These are phyloP conservation scores for Astrothelium macrocarpum DNA, from an alignment of 495 filamentous ascomycete genomes.

Conservation along the genomic window DNA sequence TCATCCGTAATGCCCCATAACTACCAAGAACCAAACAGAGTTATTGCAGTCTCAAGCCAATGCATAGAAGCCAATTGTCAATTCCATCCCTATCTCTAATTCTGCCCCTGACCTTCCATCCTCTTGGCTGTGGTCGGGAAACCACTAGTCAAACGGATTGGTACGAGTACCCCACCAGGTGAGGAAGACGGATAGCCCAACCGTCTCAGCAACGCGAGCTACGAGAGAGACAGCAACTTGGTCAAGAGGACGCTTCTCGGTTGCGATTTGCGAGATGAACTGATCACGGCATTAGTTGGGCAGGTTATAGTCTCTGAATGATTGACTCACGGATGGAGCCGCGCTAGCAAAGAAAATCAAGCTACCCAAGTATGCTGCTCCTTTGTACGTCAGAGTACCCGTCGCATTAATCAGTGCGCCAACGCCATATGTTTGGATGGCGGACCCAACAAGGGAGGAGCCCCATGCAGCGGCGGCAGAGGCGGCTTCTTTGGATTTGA, in stretches of 20 bases:
- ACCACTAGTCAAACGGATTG: conserved; percentile 53
- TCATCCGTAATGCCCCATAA: not conserved
- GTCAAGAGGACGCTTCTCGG: conserved; percentile 85
- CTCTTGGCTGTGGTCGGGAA: too few relatives aligned
- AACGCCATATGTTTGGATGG: conserved; percentile 86
- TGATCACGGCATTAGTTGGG: conserved; percentile 26
- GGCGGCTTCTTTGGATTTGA: conserved; percentile 84
- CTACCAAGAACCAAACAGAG: not conserved
- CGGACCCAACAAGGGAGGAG: conserved; percentile 77
- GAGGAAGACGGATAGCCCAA: conserved; percentile 82
- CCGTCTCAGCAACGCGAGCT: conserved; percentile 80
- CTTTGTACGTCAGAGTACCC: conserved; percentile 89
- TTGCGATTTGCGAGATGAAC: conserved; percentile 77
- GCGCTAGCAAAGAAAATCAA: conserved; percentile 87
- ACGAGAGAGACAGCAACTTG: conserved; percentile 76
- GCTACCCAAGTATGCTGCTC: conserved; percentile 83
- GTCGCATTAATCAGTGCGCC: conserved; percentile 93
- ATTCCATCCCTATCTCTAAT: not conserved
- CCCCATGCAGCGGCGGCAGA: conserved; percentile 84
- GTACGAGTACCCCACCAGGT: conserved; percentile 97
- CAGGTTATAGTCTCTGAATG: not conserved
- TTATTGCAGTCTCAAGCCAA: not conserved
- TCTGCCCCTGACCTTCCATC: not conserved
- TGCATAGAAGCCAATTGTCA: not conserved
- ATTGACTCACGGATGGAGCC: conserved; percentile 67